phyloP scores from a whole-genome alignment of 441 rosid genomes.

The Erodium chrysanthum region DNA sequence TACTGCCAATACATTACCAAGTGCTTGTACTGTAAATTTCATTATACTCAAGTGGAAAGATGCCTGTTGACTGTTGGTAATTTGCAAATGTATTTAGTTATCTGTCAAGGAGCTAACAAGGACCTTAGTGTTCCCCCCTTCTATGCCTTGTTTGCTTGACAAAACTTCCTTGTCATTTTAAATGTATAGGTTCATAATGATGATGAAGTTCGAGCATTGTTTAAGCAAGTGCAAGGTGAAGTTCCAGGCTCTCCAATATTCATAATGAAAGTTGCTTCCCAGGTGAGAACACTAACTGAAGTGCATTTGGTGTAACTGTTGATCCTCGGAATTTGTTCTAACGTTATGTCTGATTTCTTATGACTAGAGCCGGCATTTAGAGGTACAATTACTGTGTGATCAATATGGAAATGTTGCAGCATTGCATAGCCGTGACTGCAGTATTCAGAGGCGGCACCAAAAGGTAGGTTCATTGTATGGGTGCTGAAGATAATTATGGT shows the following conservation, averaged over 20 bases:
- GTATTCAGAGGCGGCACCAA: conserved; percentile 99
- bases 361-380: conserved; percentile 90
- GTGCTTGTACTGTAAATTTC: background rate
- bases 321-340: conserved; percentile 13
- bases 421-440: conserved; percentile 98
- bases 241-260: conserved; percentile 99
- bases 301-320: conserved; percentile 16
- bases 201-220: conserved; percentile 94
- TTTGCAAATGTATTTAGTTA: background rate
- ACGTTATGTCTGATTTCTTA: conserved; percentile 17
- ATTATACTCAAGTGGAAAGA: background rate
- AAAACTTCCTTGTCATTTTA: conserved; percentile 1
- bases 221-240: conserved; percentile 99
- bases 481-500: conserved; percentile 13
- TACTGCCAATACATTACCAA: background rate
- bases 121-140: background rate
- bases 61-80: background rate
- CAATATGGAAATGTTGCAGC: conserved; percentile 96
- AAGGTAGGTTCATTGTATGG: conserved; percentile 44
- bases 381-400: conserved; percentile 96
- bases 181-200: conserved; percentile 79
- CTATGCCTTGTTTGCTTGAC: background rate
- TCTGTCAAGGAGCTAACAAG: background rate
- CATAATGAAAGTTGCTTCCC: conserved; percentile 99
- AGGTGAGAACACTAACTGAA: conserved; percentile 45